phyloP scores from a whole-genome alignment of 306 rosid species.

The Benincasa hispida region DNA sequence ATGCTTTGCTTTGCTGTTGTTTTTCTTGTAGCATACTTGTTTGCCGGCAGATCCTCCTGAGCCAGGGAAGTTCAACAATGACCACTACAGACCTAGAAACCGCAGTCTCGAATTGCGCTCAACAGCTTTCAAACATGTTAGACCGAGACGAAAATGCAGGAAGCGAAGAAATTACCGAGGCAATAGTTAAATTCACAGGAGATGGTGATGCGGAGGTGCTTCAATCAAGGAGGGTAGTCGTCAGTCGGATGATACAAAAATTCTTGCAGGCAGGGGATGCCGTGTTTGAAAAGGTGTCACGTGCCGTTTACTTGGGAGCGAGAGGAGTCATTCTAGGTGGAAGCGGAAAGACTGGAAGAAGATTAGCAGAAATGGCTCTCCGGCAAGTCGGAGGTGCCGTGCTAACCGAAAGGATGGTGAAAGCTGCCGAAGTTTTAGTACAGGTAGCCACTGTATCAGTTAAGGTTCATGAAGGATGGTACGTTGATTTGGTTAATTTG shows the following conservation, averaged over 20 bases:
- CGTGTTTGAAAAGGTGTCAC: constrained; percentile 67
- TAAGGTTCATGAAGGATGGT: constrained; percentile 81
- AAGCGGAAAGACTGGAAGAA: constrained; percentile 46
- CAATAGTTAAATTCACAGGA: constrained; percentile 28
- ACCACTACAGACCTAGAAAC: constrained; percentile 40
- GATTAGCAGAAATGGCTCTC: constrained; percentile 56
- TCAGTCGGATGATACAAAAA: constrained; percentile 57
- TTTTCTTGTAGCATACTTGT: constrained; percentile 59
- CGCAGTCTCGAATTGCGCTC: constrained; percentile 29
- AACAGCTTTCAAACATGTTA: constrained; percentile 33
- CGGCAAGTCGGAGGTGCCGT: constrained; percentile 59
- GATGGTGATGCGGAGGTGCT: constrained; percentile 24
- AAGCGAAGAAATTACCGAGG: constrained; percentile 52
- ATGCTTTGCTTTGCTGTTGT: background rate
- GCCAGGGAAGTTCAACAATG: constrained; percentile 32
- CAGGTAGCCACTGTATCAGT: constrained; percentile 62
- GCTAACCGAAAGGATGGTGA: constrained; percentile 43
- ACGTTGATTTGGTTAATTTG: constrained; percentile 27
- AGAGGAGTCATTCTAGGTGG: constrained; percentile 78
- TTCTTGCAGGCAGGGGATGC: constrained; percentile 84
- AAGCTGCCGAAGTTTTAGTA: constrained; percentile 66
- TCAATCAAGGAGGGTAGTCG: constrained; percentile 41
- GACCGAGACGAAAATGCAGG: constrained; percentile 51
- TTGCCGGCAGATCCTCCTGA: constrained; percentile 65
- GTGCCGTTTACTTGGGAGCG: constrained; percentile 44